phyloP scores from a whole-genome alignment of 2,329 filamentous ascomycete genomes.

The Pseudogymnoascus sp. region DNA sequence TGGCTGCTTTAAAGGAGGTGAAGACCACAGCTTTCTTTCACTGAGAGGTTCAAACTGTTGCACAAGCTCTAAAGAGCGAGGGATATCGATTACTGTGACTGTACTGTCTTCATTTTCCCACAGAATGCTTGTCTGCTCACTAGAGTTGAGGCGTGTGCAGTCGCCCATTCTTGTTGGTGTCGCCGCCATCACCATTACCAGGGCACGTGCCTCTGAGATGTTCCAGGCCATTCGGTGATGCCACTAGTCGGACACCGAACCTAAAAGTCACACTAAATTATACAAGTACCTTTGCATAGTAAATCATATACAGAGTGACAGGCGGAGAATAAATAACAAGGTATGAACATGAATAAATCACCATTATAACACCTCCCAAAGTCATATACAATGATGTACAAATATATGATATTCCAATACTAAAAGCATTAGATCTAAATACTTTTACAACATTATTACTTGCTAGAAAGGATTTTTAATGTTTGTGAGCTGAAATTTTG shows the following conservation, averaged over 20 bases:
- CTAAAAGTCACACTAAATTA: background rate
- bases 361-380: too few relatives aligned
- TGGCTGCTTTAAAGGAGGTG: constrained; percentile 32
- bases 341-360: too few relatives aligned
- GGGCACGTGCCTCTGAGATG: background rate
- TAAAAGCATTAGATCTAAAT: too few relatives aligned
- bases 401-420: too few relatives aligned
- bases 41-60: constrained; percentile 38
- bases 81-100: constrained; percentile 59
- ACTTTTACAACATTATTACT: too few relatives aligned
- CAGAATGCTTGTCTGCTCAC: constrained; percentile 34
- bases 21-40: constrained; percentile 30
- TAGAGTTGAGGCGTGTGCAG: constrained; percentile 16
- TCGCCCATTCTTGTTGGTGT: background rate
- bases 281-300: background rate
- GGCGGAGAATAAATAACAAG: too few relatives aligned
- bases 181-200: background rate
- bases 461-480: too few relatives aligned
- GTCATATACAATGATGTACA: too few relatives aligned
- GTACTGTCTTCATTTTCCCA: constrained; percentile 44
- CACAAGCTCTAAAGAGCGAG: constrained; percentile 58
- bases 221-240: background rate
- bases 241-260: background rate
- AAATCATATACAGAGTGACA: background rate
- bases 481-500: too few relatives aligned